Percentiles rank a stretch among this genome's conserved stretches.
These are phyloP conservation scores for Rhizopus microsporus DNA, from an alignment of 371 early-diverging fungal genomes.

Conservation along the genomic window DNA sequence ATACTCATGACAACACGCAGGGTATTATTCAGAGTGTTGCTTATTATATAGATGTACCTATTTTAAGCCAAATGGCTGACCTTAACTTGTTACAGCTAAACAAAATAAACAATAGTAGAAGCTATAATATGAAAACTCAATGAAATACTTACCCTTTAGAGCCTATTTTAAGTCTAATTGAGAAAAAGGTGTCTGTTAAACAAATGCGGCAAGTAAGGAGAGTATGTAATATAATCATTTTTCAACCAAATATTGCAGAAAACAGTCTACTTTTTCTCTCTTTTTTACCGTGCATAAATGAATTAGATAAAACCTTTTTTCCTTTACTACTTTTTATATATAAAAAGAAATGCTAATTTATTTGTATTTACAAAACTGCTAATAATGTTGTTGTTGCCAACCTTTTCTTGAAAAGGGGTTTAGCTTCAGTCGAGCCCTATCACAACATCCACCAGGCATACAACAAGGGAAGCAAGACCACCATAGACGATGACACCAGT, in stretches of 20 bases:
- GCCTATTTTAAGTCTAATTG: too few relatives aligned
- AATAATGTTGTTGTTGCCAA: constrained; percentile 24
- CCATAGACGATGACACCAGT: constrained; percentile 45
- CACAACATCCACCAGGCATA: constrained; percentile 54
- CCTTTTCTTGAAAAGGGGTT: constrained; percentile 22
- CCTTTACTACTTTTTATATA: not conserved
- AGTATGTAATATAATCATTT: constrained; percentile 3
- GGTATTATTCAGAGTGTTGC: too few relatives aligned
- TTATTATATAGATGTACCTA: too few relatives aligned
- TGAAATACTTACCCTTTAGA: too few relatives aligned
- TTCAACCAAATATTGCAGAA: not conserved
- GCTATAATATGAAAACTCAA: too few relatives aligned
- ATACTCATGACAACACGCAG: too few relatives aligned
- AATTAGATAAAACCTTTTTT: too few relatives aligned
- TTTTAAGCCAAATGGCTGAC: too few relatives aligned
- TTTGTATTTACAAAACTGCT: not conserved
- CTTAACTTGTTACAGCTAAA: too few relatives aligned
- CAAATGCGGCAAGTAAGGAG: not conserved
- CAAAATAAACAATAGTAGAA: too few relatives aligned
- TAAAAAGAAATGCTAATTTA: not conserved
- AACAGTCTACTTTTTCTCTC: not conserved
- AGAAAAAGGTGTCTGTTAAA: not conserved
- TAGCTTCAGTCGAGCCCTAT: constrained; percentile 32
- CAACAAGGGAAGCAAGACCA: constrained; percentile 51
- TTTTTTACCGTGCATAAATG: too few relatives aligned